Base-by-base conservation (phyloP, 1,139 yeast genomes). In the Suhomyces ambrosiae region DNA sequence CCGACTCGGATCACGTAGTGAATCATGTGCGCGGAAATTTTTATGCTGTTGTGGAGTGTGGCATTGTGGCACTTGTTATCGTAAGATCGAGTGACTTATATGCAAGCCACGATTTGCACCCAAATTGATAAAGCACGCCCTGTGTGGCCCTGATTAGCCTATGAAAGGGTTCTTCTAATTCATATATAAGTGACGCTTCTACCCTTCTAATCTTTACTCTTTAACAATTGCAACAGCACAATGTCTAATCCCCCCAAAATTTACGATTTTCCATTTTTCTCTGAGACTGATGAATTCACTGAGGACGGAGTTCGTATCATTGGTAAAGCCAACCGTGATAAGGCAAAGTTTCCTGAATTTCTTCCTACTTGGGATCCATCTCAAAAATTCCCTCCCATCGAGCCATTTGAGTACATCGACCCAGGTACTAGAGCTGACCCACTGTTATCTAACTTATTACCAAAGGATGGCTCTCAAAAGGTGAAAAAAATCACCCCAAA, bases 371-470 rank as follows among this genome's bases (percentile, higher is more conserved):
- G 77, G 76, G 68, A 74, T 44, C 73, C 71, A 7, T 51, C 47
- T 12, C 63, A 65, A 35, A 61, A 65, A 41, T 72, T 58, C 45
- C 58, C 56, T 13, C 69, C 71, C 3, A 53, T 62, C 37, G 58
- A 60, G 42, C 59, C 53, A 38, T 70, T 72, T 52, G 68, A 69
- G 48, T 71, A 66, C 47, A 56, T 60, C 16, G 86, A 80, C 48
- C 75, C 78, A 27, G 86, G 81, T 3, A 54, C 62, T 19, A 63
- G 67, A 42, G 88, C 82, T 8, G 84, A 80, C 50, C 70, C 75
- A n/a, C 52, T 62, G 1, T 71, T 77, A 41, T 68, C 73, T 29
- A 71, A 72, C 47, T 65, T 82, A 44, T 69, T 79, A 45, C 70
- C 74, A n/a, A 16, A 35, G 26, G 42, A 31, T 4, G 42, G 24